Evolutionary conservation across 441 rosid genomes (phyloP), one percentile per base, ranked within the genome.

Genomic region (Syzygium malaccense): DNA sequence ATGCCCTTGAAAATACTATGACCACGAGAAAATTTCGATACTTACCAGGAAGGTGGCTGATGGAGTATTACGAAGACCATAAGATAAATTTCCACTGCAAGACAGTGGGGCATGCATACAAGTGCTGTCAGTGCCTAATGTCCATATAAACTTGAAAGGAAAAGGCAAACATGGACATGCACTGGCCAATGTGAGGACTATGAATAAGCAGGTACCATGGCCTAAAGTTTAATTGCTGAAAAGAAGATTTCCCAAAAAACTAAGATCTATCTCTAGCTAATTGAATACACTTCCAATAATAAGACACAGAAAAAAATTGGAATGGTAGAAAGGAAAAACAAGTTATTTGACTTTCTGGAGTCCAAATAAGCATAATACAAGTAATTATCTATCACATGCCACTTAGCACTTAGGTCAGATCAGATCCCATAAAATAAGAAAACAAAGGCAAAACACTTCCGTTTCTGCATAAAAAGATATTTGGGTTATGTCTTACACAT

Each of bases 31-130:
- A 86, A 60, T 87, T 91, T 51, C 32, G 48, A 87, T 75, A 89
- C 94, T 90, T 91, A 97, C 99, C 95, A 86, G 89, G 86, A 97
- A 90, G 78, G 96, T 94, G 71, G 98, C 95, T 57, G 94, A 93
- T 87, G 96, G 93, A 92, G 98, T 95, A 92, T 95, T 97, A 87
- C 99, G 97, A 88, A 97, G 98, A 88, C 98, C 99, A 91, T 89
- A 94, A 18, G 99, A 98, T 87, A 93, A 90, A 89, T 93, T 95
- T 86, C 98, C 99, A 89, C 99, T 97, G 86, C 98, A 95, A 85
- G 28, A 75, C 10, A 5, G 3, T n/a, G 58, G 58, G 62, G 25
- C 87, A 55, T 51, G 62, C 87, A 85, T 71, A 71, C 28, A 41
- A 71, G 80, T 37, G 45, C 48, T 20, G 80, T 85, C 28, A 85